Base-by-base conservation (phyloP, 2,329 filamentous ascomycete genomes). In the Ploettnerulaceae sp. region DNA sequence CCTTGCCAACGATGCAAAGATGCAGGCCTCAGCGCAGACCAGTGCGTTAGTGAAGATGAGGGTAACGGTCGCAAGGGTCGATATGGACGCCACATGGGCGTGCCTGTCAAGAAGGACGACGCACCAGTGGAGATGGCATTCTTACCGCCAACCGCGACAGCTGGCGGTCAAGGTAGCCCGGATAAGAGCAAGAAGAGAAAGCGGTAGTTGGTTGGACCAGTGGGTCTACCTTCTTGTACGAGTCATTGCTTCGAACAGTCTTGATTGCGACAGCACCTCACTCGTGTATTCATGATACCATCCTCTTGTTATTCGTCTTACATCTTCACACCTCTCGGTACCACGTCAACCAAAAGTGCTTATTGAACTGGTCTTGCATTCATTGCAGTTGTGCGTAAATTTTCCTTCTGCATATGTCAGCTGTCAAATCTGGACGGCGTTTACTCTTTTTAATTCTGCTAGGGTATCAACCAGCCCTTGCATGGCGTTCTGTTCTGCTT, bases 41-140 rank as follows among this genome's bases (percentile, higher is more conserved):
- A 91, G 55, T 98, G 93, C 67, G 81, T 98, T 67, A 96, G 90
- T 67, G 93, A 98, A 68, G 93, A 98, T 60, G 93, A 98, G 69
- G 89, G 89, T 55, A 97, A 97, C 66, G 93, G 91, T 55, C 86
- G 93, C 62, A 97, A 96, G 69, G 93, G 93, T 54, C 84, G 93
- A 48, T 97, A 96, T 64, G 80, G 80, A 58, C 77, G 80, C 54
- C 80, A 84, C 64, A 84, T 84, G 80, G 80, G 80, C 48, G 80
- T 84, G 29, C 78, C 80, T 42, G 71, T 81, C 60, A 76, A 76
- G 64, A 76, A 76, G 49, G 72, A 77, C 25, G 79, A 82, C 21
- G 57, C 71, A n/a, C 57, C 63, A 20, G 54, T 61, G 24, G 61
- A 66, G 35, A 59, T 53, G 22, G 50, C 50, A 18, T 53, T 62